Percentiles rank a stretch among this genome's conserved stretches.
phyloP scores from a whole-genome alignment of 1,139 yeast species.

The Yamadazyma dendronema region DNA sequence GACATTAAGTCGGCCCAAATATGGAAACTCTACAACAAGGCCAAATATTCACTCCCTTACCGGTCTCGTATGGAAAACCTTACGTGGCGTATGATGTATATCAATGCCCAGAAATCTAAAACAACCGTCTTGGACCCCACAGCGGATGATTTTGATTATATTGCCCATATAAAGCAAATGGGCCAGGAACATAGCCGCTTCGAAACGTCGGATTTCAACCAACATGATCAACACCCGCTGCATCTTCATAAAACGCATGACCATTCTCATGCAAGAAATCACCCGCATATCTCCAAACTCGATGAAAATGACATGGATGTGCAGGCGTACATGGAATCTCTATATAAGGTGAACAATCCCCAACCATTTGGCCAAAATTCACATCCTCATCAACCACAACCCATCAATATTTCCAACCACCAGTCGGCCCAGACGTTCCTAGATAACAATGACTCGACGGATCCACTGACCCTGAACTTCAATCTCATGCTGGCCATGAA shows the following conservation, averaged over 20 bases:
- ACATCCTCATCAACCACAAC: background rate
- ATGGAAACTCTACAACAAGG: conserved; percentile 80
- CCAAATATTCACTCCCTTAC: conserved; percentile 76
- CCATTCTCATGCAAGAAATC: background rate
- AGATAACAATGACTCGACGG: background rate
- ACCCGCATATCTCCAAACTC: background rate
- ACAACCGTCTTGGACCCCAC: conserved; percentile 30
- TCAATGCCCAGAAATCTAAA: conserved; percentile 35
- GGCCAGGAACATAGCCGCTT: conserved; percentile 29
- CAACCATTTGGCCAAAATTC: background rate
- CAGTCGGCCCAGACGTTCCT: background rate
- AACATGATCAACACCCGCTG: background rate
- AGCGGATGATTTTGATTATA: conserved; percentile 61
- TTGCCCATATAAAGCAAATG: conserved; percentile 62
- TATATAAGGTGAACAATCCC: background rate
- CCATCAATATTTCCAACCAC: too few species aligned
- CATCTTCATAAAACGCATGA: too few species aligned
- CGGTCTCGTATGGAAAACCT: conserved; percentile 74
- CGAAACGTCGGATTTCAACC: background rate
- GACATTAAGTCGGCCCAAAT: conserved; percentile 40
- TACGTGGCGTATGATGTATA: conserved; percentile 82
- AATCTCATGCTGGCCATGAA: conserved; percentile 3
- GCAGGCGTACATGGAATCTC: background rate
- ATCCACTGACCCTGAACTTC: background rate
- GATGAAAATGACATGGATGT: background rate